phyloP scores from a whole-genome alignment of 2,329 filamentous ascomycete genomes.

The Trichophyton schoenleinii region DNA sequence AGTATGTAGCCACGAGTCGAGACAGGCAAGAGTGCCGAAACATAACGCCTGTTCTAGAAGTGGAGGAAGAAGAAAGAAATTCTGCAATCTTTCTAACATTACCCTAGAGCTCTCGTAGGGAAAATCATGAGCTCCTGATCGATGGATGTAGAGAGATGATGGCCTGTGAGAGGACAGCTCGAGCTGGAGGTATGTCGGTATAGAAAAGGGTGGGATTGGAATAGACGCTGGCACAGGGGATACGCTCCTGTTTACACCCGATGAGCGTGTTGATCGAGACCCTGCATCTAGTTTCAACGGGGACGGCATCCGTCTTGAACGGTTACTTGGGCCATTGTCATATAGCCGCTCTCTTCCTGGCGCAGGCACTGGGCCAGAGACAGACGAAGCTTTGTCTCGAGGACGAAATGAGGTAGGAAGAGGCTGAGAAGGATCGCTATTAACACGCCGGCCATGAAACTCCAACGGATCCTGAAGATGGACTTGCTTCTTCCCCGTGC shows the following conservation, averaged over 20 bases:
- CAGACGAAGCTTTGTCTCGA: slow-evolving; percentile 19
- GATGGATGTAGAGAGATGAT: slow-evolving; percentile 52
- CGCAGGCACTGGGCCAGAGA: slow-evolving; percentile 21
- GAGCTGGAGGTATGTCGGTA: slow-evolving; percentile 54
- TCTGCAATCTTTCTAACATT: slow-evolving; percentile 82
- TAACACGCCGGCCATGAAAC: slow-evolving; percentile 14
- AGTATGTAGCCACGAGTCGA: slow-evolving; percentile 93
- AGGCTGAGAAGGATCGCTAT: slow-evolving; percentile 7
- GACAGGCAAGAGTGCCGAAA: slow-evolving; percentile 80
- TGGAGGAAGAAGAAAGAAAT: slow-evolving; percentile 70
- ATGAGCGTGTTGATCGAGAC: not conserved
- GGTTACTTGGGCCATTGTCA: slow-evolving; percentile 25
- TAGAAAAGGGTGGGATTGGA: slow-evolving; percentile 49
- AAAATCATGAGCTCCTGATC: slow-evolving; percentile 43
- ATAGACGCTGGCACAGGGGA: slow-evolving; percentile 42
- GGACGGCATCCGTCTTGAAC: slow-evolving; percentile 16
- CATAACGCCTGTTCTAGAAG: slow-evolving; percentile 73
- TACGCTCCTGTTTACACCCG: slow-evolving; percentile 13
- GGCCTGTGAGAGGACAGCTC: slow-evolving; percentile 50
- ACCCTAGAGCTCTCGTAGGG: slow-evolving; percentile 87
- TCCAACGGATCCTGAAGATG: slow-evolving; percentile 18
- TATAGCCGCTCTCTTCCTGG: slow-evolving; percentile 21
- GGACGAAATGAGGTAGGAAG: slow-evolving; percentile 17
- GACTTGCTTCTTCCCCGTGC: slow-evolving; percentile 15
- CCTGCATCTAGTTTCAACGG: not conserved